Evolutionary conservation across 1,139 yeast genomes (phyloP), one percentile per base, ranked within the genome.

Genomic region (Zygotorulaspora mrakii): DNA sequence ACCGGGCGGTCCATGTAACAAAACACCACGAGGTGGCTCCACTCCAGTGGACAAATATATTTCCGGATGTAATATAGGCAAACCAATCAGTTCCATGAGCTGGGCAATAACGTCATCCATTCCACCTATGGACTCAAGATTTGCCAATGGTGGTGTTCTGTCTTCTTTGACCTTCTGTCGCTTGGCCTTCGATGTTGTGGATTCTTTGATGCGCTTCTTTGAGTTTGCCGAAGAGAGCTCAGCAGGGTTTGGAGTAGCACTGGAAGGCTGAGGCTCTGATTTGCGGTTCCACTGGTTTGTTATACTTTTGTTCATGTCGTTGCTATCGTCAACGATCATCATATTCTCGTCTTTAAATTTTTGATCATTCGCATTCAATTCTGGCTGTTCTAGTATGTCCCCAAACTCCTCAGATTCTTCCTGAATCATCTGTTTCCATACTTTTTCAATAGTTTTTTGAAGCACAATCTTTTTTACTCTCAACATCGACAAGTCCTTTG

Each of bases 1-100:
- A 10, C 99, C 99, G 1, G 98, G 98, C 0, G 99, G 98, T 0
- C 99, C 99, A 62, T 89, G 96, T 21, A 91, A 67, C 20, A 91
- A 64, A 1, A 91, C 95, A 45, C 98, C 98, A 33, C 97, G 72
- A n/a, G 98, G 95, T 10, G 96, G 96, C 52, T 88, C 95, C 3
- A 91, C 89, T 17, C 98, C 97, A 0, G 95, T 84, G 7, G 89
- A 74, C 12, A 70, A 52, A 57, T 87, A 91, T 2, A 91, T 85
- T 62, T 91, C 98, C 0, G 97, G 96, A 58, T 91, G 98, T 29
- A 85, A 67, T 25, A 91, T 79, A 0, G 98, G 98, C 67, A 91
- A 73, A 1, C 95, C 96, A 2, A 94, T 82, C 31, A 88, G 70
- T 61, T 91, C 97, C 79, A 87, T 78, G 11, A 91, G 71, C 60